A percentile compares a stretch with the other conserved stretches of the same genome.
phyloP scores from a whole-genome alignment of 2,329 filamentous ascomycete species.

The Leptographium flavum region DNA sequence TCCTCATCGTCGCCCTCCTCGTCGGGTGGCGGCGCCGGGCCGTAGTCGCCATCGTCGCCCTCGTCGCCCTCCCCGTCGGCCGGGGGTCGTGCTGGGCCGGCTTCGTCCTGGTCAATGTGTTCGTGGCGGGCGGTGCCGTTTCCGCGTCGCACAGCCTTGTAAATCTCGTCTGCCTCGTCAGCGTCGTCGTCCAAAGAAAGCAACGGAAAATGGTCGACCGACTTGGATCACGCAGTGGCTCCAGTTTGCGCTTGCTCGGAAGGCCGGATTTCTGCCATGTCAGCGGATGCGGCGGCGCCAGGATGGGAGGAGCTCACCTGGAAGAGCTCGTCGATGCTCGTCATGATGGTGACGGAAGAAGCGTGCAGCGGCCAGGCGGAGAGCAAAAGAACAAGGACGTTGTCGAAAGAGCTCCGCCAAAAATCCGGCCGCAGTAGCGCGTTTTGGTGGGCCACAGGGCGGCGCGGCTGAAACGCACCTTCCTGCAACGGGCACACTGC shows the following conservation, averaged over 20 bases:
- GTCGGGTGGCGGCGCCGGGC: slow-evolving; percentile 27
- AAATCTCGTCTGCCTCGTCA: slow-evolving; percentile 40
- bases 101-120: slow-evolving; percentile 31
- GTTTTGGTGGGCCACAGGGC: no score
- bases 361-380: neutral
- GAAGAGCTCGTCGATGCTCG: slow-evolving; percentile 45
- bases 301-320: slow-evolving; percentile 23
- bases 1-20: slow-evolving; percentile 64
- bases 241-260: slow-evolving; percentile 48
- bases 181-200: neutral
- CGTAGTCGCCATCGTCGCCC: slow-evolving; percentile 32
- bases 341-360: slow-evolving; percentile 24
- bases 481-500: neutral
- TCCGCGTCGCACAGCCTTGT: slow-evolving; percentile 44
- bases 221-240: slow-evolving; percentile 49
- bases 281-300: no score
- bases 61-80: slow-evolving; percentile 30
- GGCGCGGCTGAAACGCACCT: neutral
- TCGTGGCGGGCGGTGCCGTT: slow-evolving; percentile 30
- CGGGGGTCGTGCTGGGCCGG: slow-evolving; percentile 33
- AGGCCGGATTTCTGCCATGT: slow-evolving; percentile 25
- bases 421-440: neutral
- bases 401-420: neutral
- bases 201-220: slow-evolving; percentile 15
- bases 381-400: no score